phyloP scores from a whole-genome alignment of 2,329 filamentous ascomycete species.

The Colletotrichum filicis region DNA sequence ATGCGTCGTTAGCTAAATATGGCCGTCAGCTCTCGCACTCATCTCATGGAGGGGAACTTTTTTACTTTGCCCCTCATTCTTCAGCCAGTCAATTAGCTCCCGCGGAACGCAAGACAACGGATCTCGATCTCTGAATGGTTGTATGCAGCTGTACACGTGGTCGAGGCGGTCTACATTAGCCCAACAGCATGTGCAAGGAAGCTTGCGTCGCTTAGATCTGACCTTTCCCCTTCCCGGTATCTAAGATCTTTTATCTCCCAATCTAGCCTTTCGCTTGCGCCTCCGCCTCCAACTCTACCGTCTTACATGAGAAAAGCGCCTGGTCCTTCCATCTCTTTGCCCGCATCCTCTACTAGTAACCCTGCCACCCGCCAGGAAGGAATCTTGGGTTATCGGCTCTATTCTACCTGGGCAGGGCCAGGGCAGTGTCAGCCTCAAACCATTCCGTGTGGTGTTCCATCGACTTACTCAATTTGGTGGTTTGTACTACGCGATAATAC shows the following conservation, averaged over 20 bases:
- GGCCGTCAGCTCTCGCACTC: not conserved
- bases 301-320: not conserved
- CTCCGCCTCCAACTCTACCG: not conserved
- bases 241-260: not conserved
- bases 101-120: not conserved
- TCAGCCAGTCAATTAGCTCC: not conserved
- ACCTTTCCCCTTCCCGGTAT: not conserved
- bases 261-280: constrained; percentile 10
- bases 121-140: not conserved
- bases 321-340: not conserved
- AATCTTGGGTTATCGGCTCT: not conserved
- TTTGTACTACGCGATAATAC: not conserved
- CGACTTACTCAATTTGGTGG: constrained; percentile 2
- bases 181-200: not conserved
- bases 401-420: not conserved
- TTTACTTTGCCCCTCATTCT: not conserved
- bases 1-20: not conserved
- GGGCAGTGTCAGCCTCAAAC: not conserved
- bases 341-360: not conserved
- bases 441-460: constrained; percentile 3
- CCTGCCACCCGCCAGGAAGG: not conserved
- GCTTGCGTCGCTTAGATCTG: not conserved
- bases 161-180: not conserved
- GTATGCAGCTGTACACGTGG: not conserved
- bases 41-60: not conserved